A percentile compares a stretch with the other conserved stretches of the same genome.
phyloP scores from a whole-genome alignment of 139 green algal species.

The Chlamydomonas sp. region DNA sequence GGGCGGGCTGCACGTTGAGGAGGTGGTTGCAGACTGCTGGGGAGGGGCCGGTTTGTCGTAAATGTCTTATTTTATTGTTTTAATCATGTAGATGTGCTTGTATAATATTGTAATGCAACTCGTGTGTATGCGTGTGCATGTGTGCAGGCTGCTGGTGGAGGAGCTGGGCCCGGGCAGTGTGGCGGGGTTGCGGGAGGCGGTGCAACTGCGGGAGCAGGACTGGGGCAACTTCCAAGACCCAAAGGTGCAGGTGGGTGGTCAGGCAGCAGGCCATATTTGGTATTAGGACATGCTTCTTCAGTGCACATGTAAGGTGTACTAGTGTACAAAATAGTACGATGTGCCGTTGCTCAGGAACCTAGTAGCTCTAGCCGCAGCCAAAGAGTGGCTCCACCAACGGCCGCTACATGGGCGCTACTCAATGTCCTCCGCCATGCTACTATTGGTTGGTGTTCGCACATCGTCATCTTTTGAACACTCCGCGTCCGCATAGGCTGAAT shows the following conservation, averaged over 20 bases:
- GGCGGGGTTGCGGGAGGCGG: slow-evolving; percentile 70
- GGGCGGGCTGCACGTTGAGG: too few relatives aligned
- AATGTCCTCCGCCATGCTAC: too few relatives aligned
- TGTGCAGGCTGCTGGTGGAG: neutral
- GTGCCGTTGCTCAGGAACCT: too few relatives aligned
- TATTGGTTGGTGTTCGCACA: too few relatives aligned
- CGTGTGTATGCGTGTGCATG: neutral
- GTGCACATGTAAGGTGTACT: neutral
- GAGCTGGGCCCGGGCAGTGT: slow-evolving; percentile 2
- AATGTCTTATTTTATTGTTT: neutral
- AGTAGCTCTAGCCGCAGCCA: too few relatives aligned
- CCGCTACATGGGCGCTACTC: too few relatives aligned
- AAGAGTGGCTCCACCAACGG: too few relatives aligned
- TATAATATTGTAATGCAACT: neutral
- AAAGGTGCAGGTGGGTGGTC: neutral
- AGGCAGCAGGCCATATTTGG: neutral
- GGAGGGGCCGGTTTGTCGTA: neutral
- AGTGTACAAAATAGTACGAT: too few relatives aligned
- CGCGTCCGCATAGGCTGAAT: neutral
- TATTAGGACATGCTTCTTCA: neutral
- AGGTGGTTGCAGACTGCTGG: too few relatives aligned
- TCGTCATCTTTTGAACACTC: too few relatives aligned
- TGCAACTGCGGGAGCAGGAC: slow-evolving; percentile 83
- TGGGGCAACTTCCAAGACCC: slow-evolving; percentile 83
- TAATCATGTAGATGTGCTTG: too few relatives aligned